Percentiles rank a stretch among this genome's conserved stretches.
These are phyloP conservation scores for Xylaria sp. DNA, from an alignment of 495 filamentous ascomycete species.

Conservation along the genomic window DNA sequence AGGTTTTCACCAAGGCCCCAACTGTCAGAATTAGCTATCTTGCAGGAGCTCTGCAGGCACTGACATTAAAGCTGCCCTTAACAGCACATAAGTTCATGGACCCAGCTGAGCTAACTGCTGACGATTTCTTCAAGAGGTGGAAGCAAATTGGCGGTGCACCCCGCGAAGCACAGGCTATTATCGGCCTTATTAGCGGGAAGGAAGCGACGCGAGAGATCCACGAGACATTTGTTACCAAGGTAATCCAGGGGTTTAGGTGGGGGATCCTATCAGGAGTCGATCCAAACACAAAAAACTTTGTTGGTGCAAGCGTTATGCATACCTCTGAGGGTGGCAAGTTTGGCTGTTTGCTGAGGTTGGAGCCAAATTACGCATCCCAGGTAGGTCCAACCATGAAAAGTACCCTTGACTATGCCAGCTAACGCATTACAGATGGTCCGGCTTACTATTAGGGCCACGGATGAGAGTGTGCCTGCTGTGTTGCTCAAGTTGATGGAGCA, in stretches of 20 bases:
- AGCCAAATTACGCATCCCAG: conserved; percentile 91
- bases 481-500: conserved; percentile 88
- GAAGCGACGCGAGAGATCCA: conserved; percentile 60
- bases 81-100: conserved; percentile 96
- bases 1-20: conserved; percentile 81
- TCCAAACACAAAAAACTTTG: conserved; percentile 89
- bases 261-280: conserved; percentile 85
- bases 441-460: conserved; percentile 91
- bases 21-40: conserved; percentile 95
- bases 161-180: conserved; percentile 85
- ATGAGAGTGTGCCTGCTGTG: conserved; percentile 82
- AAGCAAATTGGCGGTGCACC: conserved; percentile 92
- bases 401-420: conserved; percentile 26
- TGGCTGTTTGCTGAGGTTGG: conserved; percentile 89
- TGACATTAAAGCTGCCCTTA: conserved; percentile 90
- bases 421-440: conserved; percentile 80
- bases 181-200: conserved; percentile 65
- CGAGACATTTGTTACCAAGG: conserved; percentile 65
- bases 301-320: conserved; percentile 89
- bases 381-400: conserved; percentile 54
- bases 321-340: conserved; percentile 86
- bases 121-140: conserved; percentile 99
- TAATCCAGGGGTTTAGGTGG: conserved; percentile 86
- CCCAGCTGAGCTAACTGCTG: conserved; percentile 76
- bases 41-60: conserved; percentile 89